These are phyloP conservation scores for Bryoerythrophyllum caledonicum DNA, from an alignment of 225 moss, liverwort and hornwort species.

Conservation along the genomic window DNA sequence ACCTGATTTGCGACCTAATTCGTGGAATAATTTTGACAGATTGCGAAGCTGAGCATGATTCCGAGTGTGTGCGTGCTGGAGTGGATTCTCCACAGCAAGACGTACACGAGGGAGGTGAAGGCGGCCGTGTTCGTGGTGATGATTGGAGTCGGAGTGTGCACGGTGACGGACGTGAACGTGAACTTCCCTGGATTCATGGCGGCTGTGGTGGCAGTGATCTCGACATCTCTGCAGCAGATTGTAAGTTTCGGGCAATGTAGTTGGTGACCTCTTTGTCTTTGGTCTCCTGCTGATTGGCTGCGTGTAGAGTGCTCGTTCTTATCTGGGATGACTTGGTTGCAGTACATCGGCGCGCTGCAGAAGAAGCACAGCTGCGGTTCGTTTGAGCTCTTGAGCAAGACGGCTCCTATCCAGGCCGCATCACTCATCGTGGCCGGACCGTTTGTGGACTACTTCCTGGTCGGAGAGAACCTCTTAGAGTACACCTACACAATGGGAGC, in stretches of 20 bases:
- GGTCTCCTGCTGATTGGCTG: neutral
- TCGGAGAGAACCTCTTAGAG: constrained; percentile 38
- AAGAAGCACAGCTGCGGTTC: constrained; percentile 69
- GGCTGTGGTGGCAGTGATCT: constrained; percentile 54
- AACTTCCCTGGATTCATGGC: constrained; percentile 57
- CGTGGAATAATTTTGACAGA: constrained; percentile 31
- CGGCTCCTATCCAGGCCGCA: constrained; percentile 63
- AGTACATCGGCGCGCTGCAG: constrained; percentile 64
- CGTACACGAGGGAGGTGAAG: constrained; percentile 65
- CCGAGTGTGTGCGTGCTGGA: constrained; percentile 67
- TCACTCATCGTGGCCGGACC: constrained; percentile 56
- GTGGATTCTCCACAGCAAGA: constrained; percentile 60
- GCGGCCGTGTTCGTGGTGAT: constrained; percentile 53
- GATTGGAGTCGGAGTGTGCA: constrained; percentile 72
- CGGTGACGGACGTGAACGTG: constrained; percentile 62
- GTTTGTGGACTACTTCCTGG: constrained; percentile 49
- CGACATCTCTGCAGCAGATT: constrained; percentile 66
- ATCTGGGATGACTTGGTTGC: neutral
- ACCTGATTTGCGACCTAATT: too few species aligned
- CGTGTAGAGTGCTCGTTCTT: neutral
- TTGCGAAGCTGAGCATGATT: constrained; percentile 73
- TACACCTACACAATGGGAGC: constrained; percentile 45
- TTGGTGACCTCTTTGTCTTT: too few species aligned
- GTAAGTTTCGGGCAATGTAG: neutral
- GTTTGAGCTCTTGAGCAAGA: constrained; percentile 64